Conservation (phyloP, 768 basidiomycete species). For the Lactarius trivialis region DNA sequence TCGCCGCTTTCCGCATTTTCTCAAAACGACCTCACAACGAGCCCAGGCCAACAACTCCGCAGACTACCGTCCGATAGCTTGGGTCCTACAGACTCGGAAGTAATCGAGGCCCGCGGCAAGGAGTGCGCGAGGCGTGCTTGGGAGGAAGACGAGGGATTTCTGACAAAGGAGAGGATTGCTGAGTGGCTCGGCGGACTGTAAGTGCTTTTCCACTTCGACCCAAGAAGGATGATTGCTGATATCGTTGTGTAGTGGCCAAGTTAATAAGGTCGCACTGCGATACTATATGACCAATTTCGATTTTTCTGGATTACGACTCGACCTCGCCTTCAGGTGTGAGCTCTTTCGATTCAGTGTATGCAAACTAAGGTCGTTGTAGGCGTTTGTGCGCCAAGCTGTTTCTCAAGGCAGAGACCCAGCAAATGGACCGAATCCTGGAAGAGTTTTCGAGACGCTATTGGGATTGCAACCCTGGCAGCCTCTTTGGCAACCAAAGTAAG, state of each 20-base stretch:
- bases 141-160: constrained; percentile 78
- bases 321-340: constrained; percentile 78
- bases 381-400: constrained; percentile 87
- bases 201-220: constrained; percentile 38
- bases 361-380: constrained; percentile 34
- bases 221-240: constrained; percentile 1
- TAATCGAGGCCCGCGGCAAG: constrained; percentile 58
- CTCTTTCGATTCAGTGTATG: background rate
- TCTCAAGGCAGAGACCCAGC: constrained; percentile 94
- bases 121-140: constrained; percentile 75
- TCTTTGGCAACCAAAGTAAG: constrained; percentile 85
- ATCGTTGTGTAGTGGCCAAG: constrained; percentile 45
- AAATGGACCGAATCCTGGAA: constrained; percentile 93
- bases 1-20: constrained; percentile 33
- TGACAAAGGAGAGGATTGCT: constrained; percentile 87
- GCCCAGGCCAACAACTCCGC: constrained; percentile 42
- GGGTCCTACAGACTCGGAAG: constrained; percentile 42
- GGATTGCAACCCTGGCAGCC: constrained; percentile 75
- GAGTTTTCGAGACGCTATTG: constrained; percentile 87
- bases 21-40: constrained; percentile 50
- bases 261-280: constrained; percentile 69
- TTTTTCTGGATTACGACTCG: constrained; percentile 74
- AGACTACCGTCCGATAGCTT: constrained; percentile 32
- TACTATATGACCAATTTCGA: constrained; percentile 88
- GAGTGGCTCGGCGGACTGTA: constrained; percentile 93